phyloP scores from a whole-genome alignment of 305 asterid genomes.

The Solanum chacoense region DNA sequence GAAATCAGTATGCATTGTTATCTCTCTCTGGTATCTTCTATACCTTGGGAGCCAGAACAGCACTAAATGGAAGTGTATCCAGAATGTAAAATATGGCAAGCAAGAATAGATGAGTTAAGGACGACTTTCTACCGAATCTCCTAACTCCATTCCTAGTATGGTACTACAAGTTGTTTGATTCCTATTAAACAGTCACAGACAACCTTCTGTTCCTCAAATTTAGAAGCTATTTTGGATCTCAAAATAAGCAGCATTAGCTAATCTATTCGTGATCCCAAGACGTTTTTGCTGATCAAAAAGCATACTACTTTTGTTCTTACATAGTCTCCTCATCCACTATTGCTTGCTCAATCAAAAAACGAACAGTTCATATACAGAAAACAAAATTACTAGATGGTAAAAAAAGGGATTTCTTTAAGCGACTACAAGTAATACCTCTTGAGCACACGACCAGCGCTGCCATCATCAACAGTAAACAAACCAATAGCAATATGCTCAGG shows the following conservation, averaged over 20 bases:
- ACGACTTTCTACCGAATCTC: not conserved
- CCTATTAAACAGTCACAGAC: not conserved
- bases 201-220: not conserved
- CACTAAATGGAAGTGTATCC: not conserved
- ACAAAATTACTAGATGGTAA: not conserved
- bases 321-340: not conserved
- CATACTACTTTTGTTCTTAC: not conserved
- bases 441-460: slow-evolving; percentile 64
- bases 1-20: not conserved
- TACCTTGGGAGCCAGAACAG: not conserved
- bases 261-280: not conserved
- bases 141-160: not conserved
- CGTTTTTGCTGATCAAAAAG: not conserved
- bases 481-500: slow-evolving; percentile 96
- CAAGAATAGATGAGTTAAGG: not conserved
- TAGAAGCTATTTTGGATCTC: not conserved
- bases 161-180: not conserved
- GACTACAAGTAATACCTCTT: slow-evolving; percentile 37
- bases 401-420: too few relatives aligned
- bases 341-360: not conserved
- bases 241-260: not conserved
- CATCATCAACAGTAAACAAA: slow-evolving; percentile 86
- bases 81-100: not conserved
- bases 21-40: not conserved
- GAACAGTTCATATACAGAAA: not conserved